A percentile compares a stretch with the other conserved stretches of the same genome.
phyloP scores from a whole-genome alignment of 2,329 filamentous ascomycete species.

The Fusarium nelsonii region DNA sequence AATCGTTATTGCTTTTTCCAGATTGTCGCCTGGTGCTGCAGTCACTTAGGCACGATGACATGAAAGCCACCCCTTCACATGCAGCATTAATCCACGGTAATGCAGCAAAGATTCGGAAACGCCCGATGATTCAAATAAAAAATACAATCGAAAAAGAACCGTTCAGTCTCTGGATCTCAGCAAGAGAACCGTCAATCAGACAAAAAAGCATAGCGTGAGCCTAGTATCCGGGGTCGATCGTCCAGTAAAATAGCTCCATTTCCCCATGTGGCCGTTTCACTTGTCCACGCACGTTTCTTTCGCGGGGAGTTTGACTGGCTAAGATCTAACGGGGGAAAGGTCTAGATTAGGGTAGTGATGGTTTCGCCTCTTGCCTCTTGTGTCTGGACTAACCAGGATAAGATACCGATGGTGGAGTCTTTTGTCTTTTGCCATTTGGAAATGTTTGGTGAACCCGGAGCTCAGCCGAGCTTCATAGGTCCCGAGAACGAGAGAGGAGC shows the following conservation, averaged over 20 bases:
- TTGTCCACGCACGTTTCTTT: slow-evolving; percentile 18
- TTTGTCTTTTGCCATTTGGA: neutral
- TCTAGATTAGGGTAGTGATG: slow-evolving; percentile 9
- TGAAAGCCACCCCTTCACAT: neutral
- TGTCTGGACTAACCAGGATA: slow-evolving; percentile 20
- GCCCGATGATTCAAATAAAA: neutral
- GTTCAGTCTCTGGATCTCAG: neutral
- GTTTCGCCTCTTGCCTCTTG: neutral
- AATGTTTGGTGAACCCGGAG: neutral
- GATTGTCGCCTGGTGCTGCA: neutral
- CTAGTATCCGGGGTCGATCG: slow-evolving; percentile 14
- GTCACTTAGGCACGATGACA: neutral
- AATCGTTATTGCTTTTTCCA: neutral
- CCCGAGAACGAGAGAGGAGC: neutral
- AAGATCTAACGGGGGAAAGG: slow-evolving; percentile 5
- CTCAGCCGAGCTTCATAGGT: neutral
- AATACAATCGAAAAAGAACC: neutral
- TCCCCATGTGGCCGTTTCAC: slow-evolving; percentile 40
- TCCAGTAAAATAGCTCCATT: slow-evolving; percentile 30
- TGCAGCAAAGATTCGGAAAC: slow-evolving; percentile 6
- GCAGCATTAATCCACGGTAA: slow-evolving; percentile 3
- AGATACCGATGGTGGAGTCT: slow-evolving; percentile 36
- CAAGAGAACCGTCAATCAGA: neutral
- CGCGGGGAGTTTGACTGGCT: neutral
- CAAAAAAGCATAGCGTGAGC: neutral